Conservation (phyloP, 768 basidiomycete species). For the Amanita fuliginea region DNA sequence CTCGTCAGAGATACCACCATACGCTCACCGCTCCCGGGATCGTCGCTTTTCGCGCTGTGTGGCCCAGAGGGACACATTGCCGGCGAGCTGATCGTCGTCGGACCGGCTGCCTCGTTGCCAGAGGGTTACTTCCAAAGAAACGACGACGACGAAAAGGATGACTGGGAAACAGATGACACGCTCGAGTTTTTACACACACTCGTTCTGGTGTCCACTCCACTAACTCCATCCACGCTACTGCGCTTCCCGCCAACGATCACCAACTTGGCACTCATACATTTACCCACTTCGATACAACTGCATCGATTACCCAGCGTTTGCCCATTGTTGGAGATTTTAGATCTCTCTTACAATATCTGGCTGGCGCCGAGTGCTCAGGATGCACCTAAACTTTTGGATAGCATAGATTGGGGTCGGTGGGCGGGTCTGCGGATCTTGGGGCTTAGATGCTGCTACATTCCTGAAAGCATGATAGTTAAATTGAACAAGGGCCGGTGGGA, state of each 20-base stretch:
- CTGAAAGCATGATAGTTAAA: constrained; percentile 26
- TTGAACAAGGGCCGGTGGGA: constrained; percentile 59
- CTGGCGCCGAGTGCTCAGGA: constrained; percentile 18
- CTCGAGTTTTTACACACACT: constrained; percentile 32
- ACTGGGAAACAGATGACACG: constrained; percentile 35
- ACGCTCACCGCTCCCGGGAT: constrained; percentile 39
- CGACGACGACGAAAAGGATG: constrained; percentile 2
- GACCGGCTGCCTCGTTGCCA: constrained; percentile 34
- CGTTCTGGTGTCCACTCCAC: constrained; percentile 35
- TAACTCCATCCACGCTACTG: constrained; percentile 33
- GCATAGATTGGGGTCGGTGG: constrained; percentile 51
- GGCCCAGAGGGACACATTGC: constrained; percentile 40
- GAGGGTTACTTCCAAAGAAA: constrained; percentile 29
- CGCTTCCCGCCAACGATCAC: constrained; percentile 57
- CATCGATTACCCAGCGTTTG: constrained; percentile 47
- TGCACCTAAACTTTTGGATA: constrained; percentile 28
- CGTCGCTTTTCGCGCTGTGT: constrained; percentile 40
- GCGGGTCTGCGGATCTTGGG: constrained; percentile 41
- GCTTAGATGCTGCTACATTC: constrained; percentile 40
- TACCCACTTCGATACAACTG: constrained; percentile 37
- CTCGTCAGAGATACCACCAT: constrained; percentile 51
- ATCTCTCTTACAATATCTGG: constrained; percentile 58
- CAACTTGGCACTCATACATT: constrained; percentile 43
- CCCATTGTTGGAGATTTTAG: constrained; percentile 51
- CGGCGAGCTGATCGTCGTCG: constrained; percentile 57